phyloP scores from a whole-genome alignment of 306 rosid genomes.

The Malus fusca region DNA sequence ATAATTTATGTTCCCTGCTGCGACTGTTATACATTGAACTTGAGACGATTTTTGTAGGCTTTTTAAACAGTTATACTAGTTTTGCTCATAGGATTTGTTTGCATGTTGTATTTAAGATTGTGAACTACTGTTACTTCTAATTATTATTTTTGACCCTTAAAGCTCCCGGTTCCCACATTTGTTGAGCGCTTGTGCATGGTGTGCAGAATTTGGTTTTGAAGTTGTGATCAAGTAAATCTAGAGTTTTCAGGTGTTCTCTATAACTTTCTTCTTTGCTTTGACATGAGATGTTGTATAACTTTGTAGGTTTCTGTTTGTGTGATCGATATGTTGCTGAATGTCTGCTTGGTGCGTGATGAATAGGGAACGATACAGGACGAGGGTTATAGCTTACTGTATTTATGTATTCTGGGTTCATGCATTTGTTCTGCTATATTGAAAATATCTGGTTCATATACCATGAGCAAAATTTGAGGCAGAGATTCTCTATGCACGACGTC shows the following conservation, averaged over 20 bases:
- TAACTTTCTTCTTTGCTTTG: not conserved
- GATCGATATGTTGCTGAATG: not conserved
- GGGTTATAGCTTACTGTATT: too few relatives aligned
- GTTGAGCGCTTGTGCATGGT: not conserved
- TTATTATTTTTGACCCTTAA: not conserved
- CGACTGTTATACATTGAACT: conserved; percentile 7
- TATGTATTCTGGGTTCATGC: not conserved
- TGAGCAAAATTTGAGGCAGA: not conserved
- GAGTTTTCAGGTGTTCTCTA: not conserved
- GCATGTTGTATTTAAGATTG: conserved; percentile 15
- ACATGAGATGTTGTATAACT: not conserved
- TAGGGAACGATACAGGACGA: too few relatives aligned
- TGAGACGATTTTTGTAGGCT: conserved; percentile 22
- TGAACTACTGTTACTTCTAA: conserved; percentile 2
- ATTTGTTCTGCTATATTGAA: not conserved
- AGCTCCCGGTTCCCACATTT: not conserved
- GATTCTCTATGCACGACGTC: not conserved
- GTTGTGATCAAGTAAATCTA: not conserved
- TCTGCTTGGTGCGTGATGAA: not conserved
- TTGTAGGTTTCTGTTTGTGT: too few relatives aligned
- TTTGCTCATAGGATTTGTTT: conserved; percentile 8
- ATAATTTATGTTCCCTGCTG: conserved; percentile 29
- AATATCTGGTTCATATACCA: not conserved
- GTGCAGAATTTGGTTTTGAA: not conserved
- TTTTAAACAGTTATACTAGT: conserved; percentile 10